Evolutionary conservation across 306 rosid species (phyloP), one percentile per base, ranked within the genome.

Genomic region (Vicia faba): DNA sequence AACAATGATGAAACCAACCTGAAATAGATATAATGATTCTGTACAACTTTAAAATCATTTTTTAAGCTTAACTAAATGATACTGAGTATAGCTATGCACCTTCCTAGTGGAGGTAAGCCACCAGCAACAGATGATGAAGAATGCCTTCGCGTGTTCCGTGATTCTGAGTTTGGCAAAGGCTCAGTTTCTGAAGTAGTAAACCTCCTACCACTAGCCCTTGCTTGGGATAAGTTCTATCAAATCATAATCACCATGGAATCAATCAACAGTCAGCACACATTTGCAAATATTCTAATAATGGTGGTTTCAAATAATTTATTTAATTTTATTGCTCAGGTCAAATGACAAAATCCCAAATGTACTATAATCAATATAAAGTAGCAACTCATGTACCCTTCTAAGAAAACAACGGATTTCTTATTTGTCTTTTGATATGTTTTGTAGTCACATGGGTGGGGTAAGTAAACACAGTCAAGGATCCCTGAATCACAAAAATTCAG

Each of bases 61-160:
- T 60, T 38, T 10, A 38, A 36, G 48, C 46, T 36, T 60, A 60
- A 60, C 10, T 28, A 60, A 11, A 60, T 38, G 11, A 28, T 40
- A 28, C 28, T 50, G 49, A 64, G 56, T 61, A 71, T 29, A 28
- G 68, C 8, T 58, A 71, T 59, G 70, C 67, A 95, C 99, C 99
- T 95, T 88, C 96, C 97, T 12, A 86, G 81, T 15, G 99, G 99
- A 66, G 97, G 99, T 51, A 95, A 84, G 77, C 99, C 97, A 43
- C 96, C 89, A 4, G 81, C 96, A 78, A 95, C 96, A 82, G 97
- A 85, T 46, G 99, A 91, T 13, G 97, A 85, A 58, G 96, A 92
- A 75, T 95, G 95, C 71, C 99, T 86, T 43, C 97, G 83, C 68
- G 54, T 38, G 77, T 80, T 90, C 64, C 91, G 82, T 61, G 95